Percentiles rank a stretch among this genome's conserved stretches.
These are phyloP conservation scores for Elaphomyces granulatus DNA, from an alignment of 495 filamentous ascomycete genomes.

Conservation along the genomic window DNA sequence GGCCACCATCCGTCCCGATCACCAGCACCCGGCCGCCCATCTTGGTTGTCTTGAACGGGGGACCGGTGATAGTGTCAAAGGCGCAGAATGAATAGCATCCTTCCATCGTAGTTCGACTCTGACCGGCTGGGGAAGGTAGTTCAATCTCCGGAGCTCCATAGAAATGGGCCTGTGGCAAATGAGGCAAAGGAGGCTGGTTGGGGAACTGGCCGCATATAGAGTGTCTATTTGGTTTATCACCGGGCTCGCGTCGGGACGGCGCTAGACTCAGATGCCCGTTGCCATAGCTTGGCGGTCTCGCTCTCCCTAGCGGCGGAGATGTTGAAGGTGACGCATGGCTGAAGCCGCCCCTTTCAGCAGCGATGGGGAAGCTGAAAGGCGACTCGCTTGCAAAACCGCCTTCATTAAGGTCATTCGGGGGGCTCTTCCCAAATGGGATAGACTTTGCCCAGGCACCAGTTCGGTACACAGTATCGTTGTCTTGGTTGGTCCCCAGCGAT, in stretches of 20 bases:
- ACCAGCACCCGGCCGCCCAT: conserved; percentile 54
- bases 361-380: conserved; percentile 26
- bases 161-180: conserved; percentile 66
- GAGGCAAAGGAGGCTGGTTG: conserved; percentile 55
- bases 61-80: conserved; percentile 53
- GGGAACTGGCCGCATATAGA: conserved; percentile 30
- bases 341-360: conserved; percentile 31
- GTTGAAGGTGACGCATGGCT: conserved; percentile 32
- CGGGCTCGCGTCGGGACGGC: conserved; percentile 27
- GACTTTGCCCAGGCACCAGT: conserved; percentile 37
- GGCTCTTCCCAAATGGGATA: conserved; percentile 36
- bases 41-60: conserved; percentile 29
- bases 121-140: conserved; percentile 18
- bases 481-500: conserved; percentile 18
- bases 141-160: conserved; percentile 44
- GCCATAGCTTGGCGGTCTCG: conserved; percentile 31
- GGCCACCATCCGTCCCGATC: conserved; percentile 56
- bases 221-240: conserved; percentile 28
- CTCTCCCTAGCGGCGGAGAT: conserved; percentile 30
- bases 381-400: conserved; percentile 30
- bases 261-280: conserved; percentile 26
- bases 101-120: conserved; percentile 25
- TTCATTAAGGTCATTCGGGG: conserved; percentile 30
- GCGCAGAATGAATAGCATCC: conserved; percentile 61
- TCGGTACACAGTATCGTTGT: conserved; percentile 23